These are phyloP conservation scores for Gyromitra esculenta DNA, from an alignment of 2,329 filamentous ascomycete genomes.

Conservation along the genomic window DNA sequence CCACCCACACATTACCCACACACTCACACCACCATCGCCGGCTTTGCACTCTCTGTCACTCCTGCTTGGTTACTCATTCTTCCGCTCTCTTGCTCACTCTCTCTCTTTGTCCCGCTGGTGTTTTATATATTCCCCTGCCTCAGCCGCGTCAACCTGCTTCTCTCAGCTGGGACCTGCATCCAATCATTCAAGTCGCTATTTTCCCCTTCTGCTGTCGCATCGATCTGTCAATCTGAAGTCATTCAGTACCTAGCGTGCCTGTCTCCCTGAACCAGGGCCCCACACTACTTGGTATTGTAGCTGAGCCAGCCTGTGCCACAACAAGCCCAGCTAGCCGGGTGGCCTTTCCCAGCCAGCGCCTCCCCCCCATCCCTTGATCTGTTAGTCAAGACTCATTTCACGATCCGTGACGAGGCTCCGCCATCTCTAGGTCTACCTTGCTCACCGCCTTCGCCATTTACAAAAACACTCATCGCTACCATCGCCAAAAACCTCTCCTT, in stretches of 20 bases:
- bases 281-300: conserved; percentile 33
- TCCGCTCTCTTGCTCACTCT: conserved; percentile 51
- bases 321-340: conserved; percentile 36
- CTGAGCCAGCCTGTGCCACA: conserved; percentile 53
- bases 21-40: conserved; percentile 22
- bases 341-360: conserved; percentile 44
- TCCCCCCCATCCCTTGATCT: conserved; percentile 46
- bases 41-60: conserved; percentile 34
- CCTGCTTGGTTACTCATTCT: conserved; percentile 51
- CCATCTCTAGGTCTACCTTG: conserved; percentile 40
- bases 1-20: conserved; percentile 36
- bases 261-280: conserved; percentile 42
- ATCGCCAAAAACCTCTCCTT: conserved; percentile 52
- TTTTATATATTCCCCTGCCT: conserved; percentile 54
- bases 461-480: conserved; percentile 54
- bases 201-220: conserved; percentile 32
- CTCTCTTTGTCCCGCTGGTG: conserved; percentile 50
- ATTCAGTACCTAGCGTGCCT: conserved; percentile 36
- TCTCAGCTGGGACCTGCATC: conserved; percentile 50
- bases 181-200: conserved; percentile 46
- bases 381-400: conserved; percentile 48
- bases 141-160: conserved; percentile 52
- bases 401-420: conserved; percentile 54
- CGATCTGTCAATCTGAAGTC: conserved; percentile 30
- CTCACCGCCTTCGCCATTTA: conserved; percentile 51